Evolutionary conservation across 441 rosid species (phyloP).

Genomic region (Jatropha podagrica): DNA sequence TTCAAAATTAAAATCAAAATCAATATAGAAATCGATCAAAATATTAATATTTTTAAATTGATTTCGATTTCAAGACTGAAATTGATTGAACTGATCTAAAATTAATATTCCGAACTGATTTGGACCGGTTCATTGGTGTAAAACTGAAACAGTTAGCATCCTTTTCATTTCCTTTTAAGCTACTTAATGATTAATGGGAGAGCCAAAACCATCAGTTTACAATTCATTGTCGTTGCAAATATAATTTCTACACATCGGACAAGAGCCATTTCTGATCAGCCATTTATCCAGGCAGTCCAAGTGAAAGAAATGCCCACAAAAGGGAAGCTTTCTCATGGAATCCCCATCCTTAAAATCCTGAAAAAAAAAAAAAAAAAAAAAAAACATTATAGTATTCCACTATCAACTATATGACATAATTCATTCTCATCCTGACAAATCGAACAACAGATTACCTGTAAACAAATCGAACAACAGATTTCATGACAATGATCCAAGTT

Average conservation of each 20-base stretch:
- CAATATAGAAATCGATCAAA: no score
- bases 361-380: neutral
- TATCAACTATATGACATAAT: neutral
- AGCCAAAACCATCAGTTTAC: neutral
- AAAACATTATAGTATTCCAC: neutral
- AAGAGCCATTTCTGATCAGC: constrained; percentile 54
- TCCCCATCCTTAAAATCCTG: constrained; percentile 71
- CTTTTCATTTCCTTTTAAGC: no score
- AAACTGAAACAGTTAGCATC: no score
- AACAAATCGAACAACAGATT: constrained; percentile 61
- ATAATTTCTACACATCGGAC: constrained; percentile 66
- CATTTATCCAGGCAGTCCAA: constrained; percentile 64
- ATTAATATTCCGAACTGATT: no score
- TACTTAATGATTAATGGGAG: neutral
- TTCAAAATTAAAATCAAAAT: no score
- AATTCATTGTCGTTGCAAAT: constrained; percentile 24
- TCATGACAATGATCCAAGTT: constrained; percentile 19
- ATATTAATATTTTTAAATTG: no score
- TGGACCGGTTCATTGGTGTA: no score
- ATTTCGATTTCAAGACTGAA: no score
- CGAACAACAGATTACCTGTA: constrained; percentile 63
- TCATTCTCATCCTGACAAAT: constrained; percentile 40
- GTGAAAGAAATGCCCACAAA: constrained; percentile 68
- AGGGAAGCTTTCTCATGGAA: constrained; percentile 50
- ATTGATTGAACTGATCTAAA: no score